Conservation (phyloP, 306 rosid genomes). For the Rosa rugosa region DNA sequence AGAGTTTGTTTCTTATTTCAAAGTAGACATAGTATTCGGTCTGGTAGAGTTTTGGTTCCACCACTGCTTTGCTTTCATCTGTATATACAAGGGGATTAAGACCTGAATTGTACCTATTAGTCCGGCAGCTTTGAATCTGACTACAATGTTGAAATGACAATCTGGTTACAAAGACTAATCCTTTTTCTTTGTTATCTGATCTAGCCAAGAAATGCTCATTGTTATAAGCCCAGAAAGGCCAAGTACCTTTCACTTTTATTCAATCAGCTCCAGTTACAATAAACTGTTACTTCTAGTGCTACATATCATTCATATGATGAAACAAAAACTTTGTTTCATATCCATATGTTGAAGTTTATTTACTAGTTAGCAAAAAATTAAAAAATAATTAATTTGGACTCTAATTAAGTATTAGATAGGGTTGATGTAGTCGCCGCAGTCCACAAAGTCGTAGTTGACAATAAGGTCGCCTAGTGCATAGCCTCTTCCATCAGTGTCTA, state of each 20-base stretch:
- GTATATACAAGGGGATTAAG: neutral
- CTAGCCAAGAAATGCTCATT: neutral
- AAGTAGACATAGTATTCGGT: neutral
- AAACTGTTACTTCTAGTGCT: neutral
- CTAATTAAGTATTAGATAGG: neutral
- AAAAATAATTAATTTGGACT: neutral
- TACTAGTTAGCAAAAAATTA: neutral
- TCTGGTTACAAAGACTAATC: neutral
- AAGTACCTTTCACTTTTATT: neutral
- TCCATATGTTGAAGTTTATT: neutral
- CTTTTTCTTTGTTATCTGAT: neutral
- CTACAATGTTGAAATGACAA: neutral
- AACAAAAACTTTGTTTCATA: neutral
- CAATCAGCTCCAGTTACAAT: neutral
- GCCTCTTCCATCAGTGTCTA: slow-evolving; percentile 46
- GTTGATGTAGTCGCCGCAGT: slow-evolving; percentile 42
- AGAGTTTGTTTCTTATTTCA: neutral
- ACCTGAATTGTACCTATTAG: neutral
- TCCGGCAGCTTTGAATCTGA: neutral
- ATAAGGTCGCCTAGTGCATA: slow-evolving; percentile 49
- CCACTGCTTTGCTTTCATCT: neutral
- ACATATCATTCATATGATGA: neutral
- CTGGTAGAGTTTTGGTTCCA: neutral
- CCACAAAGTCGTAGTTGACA: slow-evolving; percentile 52
- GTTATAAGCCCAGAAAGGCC: neutral